phyloP scores from a whole-genome alignment of 176 grass and related monocot genomes.

The Musa acuminata region DNA sequence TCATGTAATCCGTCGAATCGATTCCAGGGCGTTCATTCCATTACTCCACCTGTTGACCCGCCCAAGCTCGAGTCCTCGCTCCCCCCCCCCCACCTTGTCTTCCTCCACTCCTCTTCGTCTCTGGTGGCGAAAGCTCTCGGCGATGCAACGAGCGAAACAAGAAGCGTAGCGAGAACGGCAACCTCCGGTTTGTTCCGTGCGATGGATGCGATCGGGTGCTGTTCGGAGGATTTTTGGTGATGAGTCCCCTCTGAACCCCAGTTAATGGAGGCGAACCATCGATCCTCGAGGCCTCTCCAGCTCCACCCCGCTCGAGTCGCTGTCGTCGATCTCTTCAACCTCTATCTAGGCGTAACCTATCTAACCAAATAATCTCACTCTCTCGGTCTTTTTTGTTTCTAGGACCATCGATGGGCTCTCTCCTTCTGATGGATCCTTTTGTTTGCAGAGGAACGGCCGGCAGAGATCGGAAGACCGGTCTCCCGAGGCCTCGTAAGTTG shows the following conservation, averaged over 20 bases:
- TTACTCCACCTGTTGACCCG: too few relatives aligned
- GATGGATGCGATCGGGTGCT: too few relatives aligned
- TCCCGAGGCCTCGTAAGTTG: conserved; percentile 60
- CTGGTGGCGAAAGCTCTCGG: too few relatives aligned
- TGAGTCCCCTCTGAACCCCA: background rate
- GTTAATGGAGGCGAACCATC: conserved; percentile 14
- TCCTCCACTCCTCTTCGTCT: too few relatives aligned
- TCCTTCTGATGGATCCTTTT: conserved; percentile 12
- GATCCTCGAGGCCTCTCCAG: conserved; percentile 48
- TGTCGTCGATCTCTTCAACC: conserved; percentile 85
- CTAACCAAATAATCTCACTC: conserved; percentile 15
- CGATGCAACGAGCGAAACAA: too few relatives aligned
- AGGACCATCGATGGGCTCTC: background rate
- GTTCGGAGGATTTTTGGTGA: background rate
- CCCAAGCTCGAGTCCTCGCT: too few relatives aligned
- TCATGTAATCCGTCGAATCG: too few relatives aligned
- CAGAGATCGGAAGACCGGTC: conserved; percentile 57
- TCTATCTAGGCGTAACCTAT: conserved; percentile 63
- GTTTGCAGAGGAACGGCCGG: conserved; percentile 67
- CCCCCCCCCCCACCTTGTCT: too few relatives aligned
- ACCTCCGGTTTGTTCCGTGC: too few relatives aligned
- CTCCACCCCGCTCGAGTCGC: conserved; percentile 56
- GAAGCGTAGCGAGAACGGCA: too few relatives aligned
- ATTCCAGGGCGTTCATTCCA: too few relatives aligned
- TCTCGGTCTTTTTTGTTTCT: background rate